Evolutionary conservation across 2,329 filamentous ascomycete species (phyloP).

Genomic region (Stagonosporopsis rhizophila): DNA sequence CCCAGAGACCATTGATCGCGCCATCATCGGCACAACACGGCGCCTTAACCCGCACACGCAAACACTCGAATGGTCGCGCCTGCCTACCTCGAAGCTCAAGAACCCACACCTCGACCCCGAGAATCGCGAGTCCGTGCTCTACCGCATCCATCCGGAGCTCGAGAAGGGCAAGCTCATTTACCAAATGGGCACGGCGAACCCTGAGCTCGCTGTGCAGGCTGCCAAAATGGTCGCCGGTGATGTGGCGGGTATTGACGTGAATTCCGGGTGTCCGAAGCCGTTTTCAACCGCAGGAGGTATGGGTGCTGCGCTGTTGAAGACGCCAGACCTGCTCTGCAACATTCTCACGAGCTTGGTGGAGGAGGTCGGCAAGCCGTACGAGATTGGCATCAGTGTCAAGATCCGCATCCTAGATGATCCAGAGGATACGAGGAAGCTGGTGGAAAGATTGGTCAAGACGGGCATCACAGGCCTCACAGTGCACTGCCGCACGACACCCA

Average conservation of each 20-base stretch:
- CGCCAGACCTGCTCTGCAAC: slow-evolving; percentile 80
- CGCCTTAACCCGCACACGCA: slow-evolving; percentile 76
- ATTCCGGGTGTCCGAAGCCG: slow-evolving; percentile 97
- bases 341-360: slow-evolving; percentile 85
- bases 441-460: slow-evolving; percentile 79
- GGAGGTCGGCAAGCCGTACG: slow-evolving; percentile 76
- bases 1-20: slow-evolving; percentile 91
- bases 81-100: slow-evolving; percentile 73
- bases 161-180: slow-evolving; percentile 83
- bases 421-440: slow-evolving; percentile 77
- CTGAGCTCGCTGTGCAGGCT: slow-evolving; percentile 81
- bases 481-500: slow-evolving; percentile 94
- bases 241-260: slow-evolving; percentile 94
- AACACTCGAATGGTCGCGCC: slow-evolving; percentile 84
- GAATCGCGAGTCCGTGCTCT: slow-evolving; percentile 72
- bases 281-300: slow-evolving; percentile 95
- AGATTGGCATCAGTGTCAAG: slow-evolving; percentile 96
- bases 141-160: slow-evolving; percentile 77
- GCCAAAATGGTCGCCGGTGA: slow-evolving; percentile 84
- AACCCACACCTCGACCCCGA: slow-evolving; percentile 64
- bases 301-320: slow-evolving; percentile 88
- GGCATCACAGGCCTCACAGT: slow-evolving; percentile 93
- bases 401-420: slow-evolving; percentile 85
- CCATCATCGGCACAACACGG: slow-evolving; percentile 86
- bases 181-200: slow-evolving; percentile 88